Evolutionary conservation across 2,329 filamentous ascomycete species (phyloP).

Genomic region (Xylaria hypoxylon): DNA sequence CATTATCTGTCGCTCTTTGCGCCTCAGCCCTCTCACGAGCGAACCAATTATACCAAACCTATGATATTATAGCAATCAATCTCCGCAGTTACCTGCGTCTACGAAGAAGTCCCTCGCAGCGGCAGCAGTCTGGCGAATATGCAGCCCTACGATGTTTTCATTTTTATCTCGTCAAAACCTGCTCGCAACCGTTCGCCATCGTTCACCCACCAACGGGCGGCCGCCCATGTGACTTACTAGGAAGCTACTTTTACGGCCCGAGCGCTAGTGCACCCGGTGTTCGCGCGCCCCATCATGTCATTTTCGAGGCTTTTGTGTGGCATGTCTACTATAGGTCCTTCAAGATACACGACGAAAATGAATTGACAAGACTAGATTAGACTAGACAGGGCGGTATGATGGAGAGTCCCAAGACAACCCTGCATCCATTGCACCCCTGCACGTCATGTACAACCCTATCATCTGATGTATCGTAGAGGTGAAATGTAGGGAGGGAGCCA

Average conservation of each 20-base stretch:
- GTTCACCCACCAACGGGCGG: conserved; percentile 20
- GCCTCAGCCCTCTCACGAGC: conserved; percentile 20
- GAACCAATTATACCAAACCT: conserved; percentile 15
- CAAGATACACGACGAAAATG: neutral
- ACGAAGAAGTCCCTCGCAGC: conserved; percentile 33
- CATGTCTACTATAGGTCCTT: neutral
- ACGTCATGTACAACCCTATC: neutral
- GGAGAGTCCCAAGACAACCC: conserved; percentile 2
- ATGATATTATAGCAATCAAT: neutral
- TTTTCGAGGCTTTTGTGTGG: conserved; percentile 4
- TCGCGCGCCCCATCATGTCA: conserved; percentile 6
- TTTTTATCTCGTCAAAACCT: conserved; percentile 2
- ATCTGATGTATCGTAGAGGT: conserved; percentile 19
- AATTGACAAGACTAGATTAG: neutral
- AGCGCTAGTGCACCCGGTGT: neutral
- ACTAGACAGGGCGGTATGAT: conserved; percentile 3
- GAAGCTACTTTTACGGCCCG: conserved; percentile 7
- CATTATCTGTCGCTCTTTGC: conserved; percentile 21
- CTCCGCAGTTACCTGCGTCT: conserved; percentile 12
- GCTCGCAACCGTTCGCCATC: neutral
- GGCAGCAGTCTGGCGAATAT: conserved; percentile 28
- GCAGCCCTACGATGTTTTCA: conserved; percentile 34
- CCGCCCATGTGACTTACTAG: conserved; percentile 6
- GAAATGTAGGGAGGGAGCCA: neutral
- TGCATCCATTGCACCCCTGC: neutral